These are phyloP conservation scores for Piper longum DNA, from an alignment of 164 flowering plant species.

Conservation along the genomic window DNA sequence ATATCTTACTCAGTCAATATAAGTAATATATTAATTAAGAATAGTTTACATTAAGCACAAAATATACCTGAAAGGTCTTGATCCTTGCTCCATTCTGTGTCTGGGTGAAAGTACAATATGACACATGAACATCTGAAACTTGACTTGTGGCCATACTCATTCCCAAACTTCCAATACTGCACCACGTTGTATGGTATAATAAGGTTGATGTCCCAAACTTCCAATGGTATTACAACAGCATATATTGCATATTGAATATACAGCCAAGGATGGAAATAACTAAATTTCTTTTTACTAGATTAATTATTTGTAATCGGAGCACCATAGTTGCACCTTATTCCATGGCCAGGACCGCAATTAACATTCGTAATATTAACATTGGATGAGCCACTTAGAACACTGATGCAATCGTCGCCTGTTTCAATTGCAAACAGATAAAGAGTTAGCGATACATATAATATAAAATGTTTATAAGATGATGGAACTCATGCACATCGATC, in stretches of 20 bases:
- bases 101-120: conserved; percentile 16
- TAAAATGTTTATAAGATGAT: background rate
- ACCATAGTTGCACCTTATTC: conserved; percentile 15
- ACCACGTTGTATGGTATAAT: background rate
- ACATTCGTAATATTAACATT: conserved; percentile 8
- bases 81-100: conserved; percentile 46
- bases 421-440: no score
- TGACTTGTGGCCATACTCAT: conserved; percentile 13
- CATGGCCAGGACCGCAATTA: conserved; percentile 29
- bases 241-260: no score
- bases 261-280: no score
- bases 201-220: no score
- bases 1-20: background rate
- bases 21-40: no score
- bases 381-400: conserved; percentile 15
- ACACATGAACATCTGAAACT: conserved; percentile 18
- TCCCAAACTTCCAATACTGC: conserved; percentile 53
- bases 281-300: background rate
- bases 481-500: no score
- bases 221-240: no score
- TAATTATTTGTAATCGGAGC: no score
- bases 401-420: conserved; percentile 30
- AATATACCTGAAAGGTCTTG: conserved; percentile 11
- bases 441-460: background rate
- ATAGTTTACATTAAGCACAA: conserved; percentile 5